Evolutionary conservation across 352 stramenopile genomes (phyloP).

Genomic region (Phytophthora pluvialis): DNA sequence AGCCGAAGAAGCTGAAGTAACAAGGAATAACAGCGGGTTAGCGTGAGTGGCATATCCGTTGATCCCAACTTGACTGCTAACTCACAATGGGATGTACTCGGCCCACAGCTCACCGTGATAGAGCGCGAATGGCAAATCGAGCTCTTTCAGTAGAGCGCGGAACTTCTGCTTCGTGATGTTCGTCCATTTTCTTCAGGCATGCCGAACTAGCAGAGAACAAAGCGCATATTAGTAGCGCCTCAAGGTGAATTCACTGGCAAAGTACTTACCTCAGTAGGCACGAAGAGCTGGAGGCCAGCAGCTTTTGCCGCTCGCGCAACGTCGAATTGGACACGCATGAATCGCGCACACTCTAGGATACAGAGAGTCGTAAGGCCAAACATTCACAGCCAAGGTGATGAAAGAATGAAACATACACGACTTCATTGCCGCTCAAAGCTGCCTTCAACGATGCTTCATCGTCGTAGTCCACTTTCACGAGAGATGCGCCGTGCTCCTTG

Average conservation of each 20-base stretch:
- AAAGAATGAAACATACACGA: conserved; percentile 17
- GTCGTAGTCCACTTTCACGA: conserved; percentile 27
- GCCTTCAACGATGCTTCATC: conserved; percentile 23
- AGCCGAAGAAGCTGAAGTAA: conserved; percentile 13
- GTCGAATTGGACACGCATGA: conserved; percentile 7
- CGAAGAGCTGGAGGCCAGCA: conserved; percentile 32
- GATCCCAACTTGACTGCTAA: no score
- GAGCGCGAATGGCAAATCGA: conserved; percentile 28
- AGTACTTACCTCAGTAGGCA: conserved; percentile 9
- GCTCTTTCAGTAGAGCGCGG: conserved; percentile 22
- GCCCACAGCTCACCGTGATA: conserved; percentile 27
- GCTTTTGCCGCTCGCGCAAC: conserved; percentile 22
- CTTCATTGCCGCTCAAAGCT: conserved; percentile 25
- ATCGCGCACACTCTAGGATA: conserved; percentile 14
- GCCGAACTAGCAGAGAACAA: conserved; percentile 7
- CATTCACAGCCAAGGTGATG: neutral
- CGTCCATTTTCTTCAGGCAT: conserved; percentile 8
- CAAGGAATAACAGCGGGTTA: no score
- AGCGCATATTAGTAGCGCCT: no score
- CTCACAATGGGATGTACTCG: conserved; percentile 6
- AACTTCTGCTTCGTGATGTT: conserved; percentile 29
- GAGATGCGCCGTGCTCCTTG: conserved; percentile 18
- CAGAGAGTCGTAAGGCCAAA: neutral
- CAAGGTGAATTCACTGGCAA: no score
- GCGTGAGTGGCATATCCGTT: no score